Conservation (phyloP, 257 asterid genomes). For the Misopates orontium region DNA sequence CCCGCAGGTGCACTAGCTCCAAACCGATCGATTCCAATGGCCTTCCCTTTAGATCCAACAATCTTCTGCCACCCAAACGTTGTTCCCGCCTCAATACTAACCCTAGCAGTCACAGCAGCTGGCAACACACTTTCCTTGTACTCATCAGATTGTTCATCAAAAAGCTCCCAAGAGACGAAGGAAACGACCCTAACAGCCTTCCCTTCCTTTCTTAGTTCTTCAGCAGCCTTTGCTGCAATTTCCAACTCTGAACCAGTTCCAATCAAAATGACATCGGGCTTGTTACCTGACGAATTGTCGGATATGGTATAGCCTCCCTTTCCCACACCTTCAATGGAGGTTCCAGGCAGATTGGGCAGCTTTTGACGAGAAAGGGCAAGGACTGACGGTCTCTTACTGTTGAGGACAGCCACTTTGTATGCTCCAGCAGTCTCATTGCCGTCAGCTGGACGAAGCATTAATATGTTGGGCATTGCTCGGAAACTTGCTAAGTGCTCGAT, state of each 20-base stretch:
- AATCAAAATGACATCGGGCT: constrained; percentile 72
- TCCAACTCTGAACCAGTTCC: constrained; percentile 88
- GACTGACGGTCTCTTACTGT: constrained; percentile 65
- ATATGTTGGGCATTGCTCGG: constrained; percentile 79
- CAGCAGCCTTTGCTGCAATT: constrained; percentile 77
- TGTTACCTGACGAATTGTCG: constrained; percentile 66
- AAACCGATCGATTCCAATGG: constrained; percentile 68
- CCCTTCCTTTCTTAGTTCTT: constrained; percentile 75
- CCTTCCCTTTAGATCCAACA: constrained; percentile 65
- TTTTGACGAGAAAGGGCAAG: constrained; percentile 80
- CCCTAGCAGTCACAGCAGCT: constrained; percentile 65
- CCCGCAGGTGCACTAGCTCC: constrained; percentile 91
- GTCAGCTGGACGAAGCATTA: constrained; percentile 85
- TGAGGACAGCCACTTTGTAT: constrained; percentile 65
- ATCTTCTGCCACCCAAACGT: constrained; percentile 76
- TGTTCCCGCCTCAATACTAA: constrained; percentile 75
- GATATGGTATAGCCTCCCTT: constrained; percentile 73
- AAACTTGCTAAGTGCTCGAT: constrained; percentile 78
- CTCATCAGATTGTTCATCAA: constrained; percentile 62
- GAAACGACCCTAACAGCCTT: constrained; percentile 77
- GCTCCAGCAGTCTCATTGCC: constrained; percentile 84
- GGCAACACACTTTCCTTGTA: constrained; percentile 78
- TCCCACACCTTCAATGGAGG: constrained; percentile 66
- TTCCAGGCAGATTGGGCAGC: constrained; percentile 72
- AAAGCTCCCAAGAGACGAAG: constrained; percentile 80